Evolutionary conservation across 2,329 filamentous ascomycete genomes (phyloP), one percentile per base, ranked within the genome.

Genomic region (Pseudonectria foliicola): DNA sequence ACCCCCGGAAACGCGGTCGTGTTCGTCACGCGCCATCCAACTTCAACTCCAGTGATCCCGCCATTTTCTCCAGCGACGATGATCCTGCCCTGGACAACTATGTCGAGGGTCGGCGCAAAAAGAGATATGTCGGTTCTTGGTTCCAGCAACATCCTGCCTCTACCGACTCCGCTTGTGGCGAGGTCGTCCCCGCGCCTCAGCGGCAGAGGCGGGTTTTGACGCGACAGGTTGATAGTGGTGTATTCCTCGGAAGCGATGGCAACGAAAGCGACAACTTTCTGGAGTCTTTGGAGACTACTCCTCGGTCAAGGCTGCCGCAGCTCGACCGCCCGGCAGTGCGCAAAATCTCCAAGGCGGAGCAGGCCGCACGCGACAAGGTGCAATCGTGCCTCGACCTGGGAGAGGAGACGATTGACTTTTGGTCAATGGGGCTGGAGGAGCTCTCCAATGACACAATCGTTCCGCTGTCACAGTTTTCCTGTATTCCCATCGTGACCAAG

Each of bases 31-130:
- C 54, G 35, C 46, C 53, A 25, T 43, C 56, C 3, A 50, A 63
- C 25, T 62, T 72, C 52, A 77, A 78, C 52, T 85, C 80, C 13
- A 85, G 82, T 52, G 82, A 86, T 49, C 80, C 80, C 4, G 71
- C 77, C 31, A 57, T 85, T 16, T 86, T 86, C 57, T 85, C 80
- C 4, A 81, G 77, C 54, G 82, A 86, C 39, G 80, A 85, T 49
- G 80, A 84, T 38, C 77, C 77, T 3, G 72, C 73, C 2, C 56
- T 80, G 31, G 78, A 83, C 40, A 80, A 81, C 48, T 84, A 84
- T 50, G 62, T 67, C 15, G 62, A 71, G 31, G 68, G 67, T 1
- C 64, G 68, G 16, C 67, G 70, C 43, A 70, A 72, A 40, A 85
- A 84, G 62, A 70, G 74, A 31, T 79, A 81, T 42, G 62, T 75